Conservation (phyloP, 257 asterid genomes). For the Jaltomata sinuosa region DNA sequence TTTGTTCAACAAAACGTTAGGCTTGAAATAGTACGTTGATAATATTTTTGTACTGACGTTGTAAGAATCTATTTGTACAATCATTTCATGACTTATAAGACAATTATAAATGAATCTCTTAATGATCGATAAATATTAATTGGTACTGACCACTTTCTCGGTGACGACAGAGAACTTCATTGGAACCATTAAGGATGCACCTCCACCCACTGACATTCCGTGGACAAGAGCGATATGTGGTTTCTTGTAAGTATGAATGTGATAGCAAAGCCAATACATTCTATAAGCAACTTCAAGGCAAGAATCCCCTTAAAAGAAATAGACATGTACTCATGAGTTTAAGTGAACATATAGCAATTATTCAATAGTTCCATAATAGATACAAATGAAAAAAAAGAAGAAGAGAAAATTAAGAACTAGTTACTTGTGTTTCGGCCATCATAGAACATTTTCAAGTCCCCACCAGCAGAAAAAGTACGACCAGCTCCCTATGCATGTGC, state of each 20-base stretch:
- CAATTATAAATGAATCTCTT: background rate
- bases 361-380: background rate
- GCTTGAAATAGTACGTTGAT: no score
- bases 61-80: no score
- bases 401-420: background rate
- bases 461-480: constrained; percentile 80
- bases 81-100: constrained; percentile 42
- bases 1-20: background rate
- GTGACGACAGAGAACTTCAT: no score
- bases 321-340: background rate
- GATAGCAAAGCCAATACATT: constrained; percentile 78
- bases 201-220: no score
- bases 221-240: no score
- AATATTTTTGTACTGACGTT: no score
- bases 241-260: no score
- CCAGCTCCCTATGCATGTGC: constrained; percentile 94
- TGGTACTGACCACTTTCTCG: constrained; percentile 47
- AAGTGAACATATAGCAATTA: background rate
- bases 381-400: background rate
- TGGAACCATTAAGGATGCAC: no score
- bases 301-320: constrained; percentile 42
- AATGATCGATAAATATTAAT: background rate
- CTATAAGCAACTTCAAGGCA: constrained; percentile 69
- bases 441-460: constrained; percentile 72
- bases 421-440: constrained; percentile 64